A percentile compares a stretch with the other conserved stretches of the same genome.
phyloP scores from a whole-genome alignment of 192 early-diverging fungal genomes.

The Umbelopsis ramanniana region DNA sequence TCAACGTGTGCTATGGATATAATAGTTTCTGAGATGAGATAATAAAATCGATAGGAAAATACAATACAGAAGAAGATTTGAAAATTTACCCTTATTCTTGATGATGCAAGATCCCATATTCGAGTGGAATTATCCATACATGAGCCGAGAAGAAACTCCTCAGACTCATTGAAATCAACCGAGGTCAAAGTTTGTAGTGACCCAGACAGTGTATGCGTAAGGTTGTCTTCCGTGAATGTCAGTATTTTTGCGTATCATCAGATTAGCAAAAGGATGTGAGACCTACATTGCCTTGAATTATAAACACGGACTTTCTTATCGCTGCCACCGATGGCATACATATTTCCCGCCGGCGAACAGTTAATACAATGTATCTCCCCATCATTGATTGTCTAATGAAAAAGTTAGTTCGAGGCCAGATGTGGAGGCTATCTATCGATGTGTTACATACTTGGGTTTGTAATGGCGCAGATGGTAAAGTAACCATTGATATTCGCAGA shows the following conservation, averaged over 20 bases:
- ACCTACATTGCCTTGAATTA: slow-evolving; percentile 75
- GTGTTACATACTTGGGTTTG: slow-evolving; percentile 16
- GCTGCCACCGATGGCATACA: slow-evolving; percentile 81
- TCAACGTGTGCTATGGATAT: slow-evolving; percentile 79
- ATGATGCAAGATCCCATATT: slow-evolving; percentile 83
- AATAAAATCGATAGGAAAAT: background rate
- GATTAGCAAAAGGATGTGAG: background rate
- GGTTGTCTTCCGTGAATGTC: slow-evolving; percentile 32
- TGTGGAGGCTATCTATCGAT: background rate
- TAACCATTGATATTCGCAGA: slow-evolving; percentile 6
- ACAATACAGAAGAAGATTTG: background rate
- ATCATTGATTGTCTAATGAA: slow-evolving; percentile 64
- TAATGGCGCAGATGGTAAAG: slow-evolving; percentile 40
- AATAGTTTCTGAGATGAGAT: background rate
- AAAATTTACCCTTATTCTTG: slow-evolving; percentile 65
- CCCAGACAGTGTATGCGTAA: slow-evolving; percentile 70
- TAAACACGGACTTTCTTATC: slow-evolving; percentile 82
- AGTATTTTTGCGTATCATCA: background rate
- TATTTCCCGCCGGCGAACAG: slow-evolving; percentile 65
- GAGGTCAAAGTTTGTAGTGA: slow-evolving; percentile 86
- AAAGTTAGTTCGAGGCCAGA: background rate
- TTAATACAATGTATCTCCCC: slow-evolving; percentile 84
- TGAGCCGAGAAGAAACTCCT: slow-evolving; percentile 75
- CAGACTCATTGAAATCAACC: slow-evolving; percentile 71
- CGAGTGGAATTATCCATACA: slow-evolving; percentile 92